These are phyloP conservation scores for Periconia digitata DNA, from an alignment of 2,329 filamentous ascomycete species.

Conservation along the genomic window DNA sequence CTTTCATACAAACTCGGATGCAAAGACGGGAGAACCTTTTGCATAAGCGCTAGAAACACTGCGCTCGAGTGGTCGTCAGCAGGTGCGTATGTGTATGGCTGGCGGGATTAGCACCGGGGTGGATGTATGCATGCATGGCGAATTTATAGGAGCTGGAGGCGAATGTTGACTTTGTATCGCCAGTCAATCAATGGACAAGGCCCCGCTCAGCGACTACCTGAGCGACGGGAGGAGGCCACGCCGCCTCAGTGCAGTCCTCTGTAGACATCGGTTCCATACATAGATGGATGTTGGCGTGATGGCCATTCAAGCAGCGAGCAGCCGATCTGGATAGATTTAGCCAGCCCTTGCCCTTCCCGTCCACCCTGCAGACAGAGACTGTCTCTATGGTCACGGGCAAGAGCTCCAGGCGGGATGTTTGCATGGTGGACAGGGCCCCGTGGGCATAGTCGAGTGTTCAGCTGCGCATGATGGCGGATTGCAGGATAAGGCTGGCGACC, in stretches of 20 bases:
- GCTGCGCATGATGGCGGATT: constrained; percentile 33
- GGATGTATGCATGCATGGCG: constrained; percentile 16
- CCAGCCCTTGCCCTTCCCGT: too few species aligned
- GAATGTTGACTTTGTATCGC: constrained; percentile 22
- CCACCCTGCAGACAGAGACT: too few species aligned
- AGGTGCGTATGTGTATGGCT: constrained; percentile 19
- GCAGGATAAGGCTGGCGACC: constrained; percentile 34
- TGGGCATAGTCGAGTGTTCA: too few species aligned
- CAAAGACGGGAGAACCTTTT: constrained; percentile 32
- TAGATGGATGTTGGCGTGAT: too few species aligned
- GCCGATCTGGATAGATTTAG: too few species aligned
- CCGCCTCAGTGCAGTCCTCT: not conserved
- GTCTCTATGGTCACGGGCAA: too few species aligned
- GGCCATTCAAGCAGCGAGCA: too few species aligned
- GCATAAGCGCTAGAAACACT: constrained; percentile 38
- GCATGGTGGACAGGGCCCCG: constrained; percentile 29
- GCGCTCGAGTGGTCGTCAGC: constrained; percentile 32
- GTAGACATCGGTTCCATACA: too few species aligned
- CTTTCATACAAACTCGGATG: constrained; percentile 40
- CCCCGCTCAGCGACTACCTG: not conserved
- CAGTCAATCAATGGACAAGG: constrained; percentile 12
- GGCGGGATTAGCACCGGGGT: constrained; percentile 33
- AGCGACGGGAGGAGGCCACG: not conserved
- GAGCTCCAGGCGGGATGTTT: too few species aligned
- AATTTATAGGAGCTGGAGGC: constrained; percentile 9